These are phyloP conservation scores for Phytophthora idaei DNA, from an alignment of 352 stramenopile genomes.

Conservation along the genomic window DNA sequence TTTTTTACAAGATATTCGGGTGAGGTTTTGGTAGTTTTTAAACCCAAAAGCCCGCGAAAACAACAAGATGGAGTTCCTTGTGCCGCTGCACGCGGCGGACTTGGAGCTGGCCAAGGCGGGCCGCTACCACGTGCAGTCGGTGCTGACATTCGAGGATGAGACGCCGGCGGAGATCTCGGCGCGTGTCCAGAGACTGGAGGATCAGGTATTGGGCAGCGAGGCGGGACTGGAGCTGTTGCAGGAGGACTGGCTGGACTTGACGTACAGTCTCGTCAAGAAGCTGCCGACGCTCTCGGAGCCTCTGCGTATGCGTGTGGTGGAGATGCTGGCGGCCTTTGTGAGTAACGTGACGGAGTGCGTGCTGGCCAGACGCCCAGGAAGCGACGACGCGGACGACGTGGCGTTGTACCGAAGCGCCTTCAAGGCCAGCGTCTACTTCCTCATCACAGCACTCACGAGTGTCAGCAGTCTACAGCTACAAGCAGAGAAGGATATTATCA, in stretches of 20 bases:
- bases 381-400: conserved; percentile 54
- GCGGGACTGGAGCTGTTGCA: conserved; percentile 59
- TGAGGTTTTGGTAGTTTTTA: neutral
- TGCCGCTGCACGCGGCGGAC: conserved; percentile 77
- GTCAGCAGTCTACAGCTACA: conserved; percentile 58
- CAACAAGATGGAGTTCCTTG: conserved; percentile 68
- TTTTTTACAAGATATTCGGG: too few relatives aligned
- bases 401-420: conserved; percentile 57
- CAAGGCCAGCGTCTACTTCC: conserved; percentile 75
- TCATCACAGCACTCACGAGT: conserved; percentile 62
- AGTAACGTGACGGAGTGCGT: conserved; percentile 64
- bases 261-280: conserved; percentile 80
- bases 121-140: conserved; percentile 68
- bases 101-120: conserved; percentile 74
- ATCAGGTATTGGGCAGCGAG: conserved; percentile 62
- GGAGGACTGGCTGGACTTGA: conserved; percentile 68
- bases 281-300: conserved; percentile 51
- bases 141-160: conserved; percentile 62
- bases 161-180: conserved; percentile 49
- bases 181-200: conserved; percentile 55
- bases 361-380: conserved; percentile 33
- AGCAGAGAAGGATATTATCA: conserved; percentile 68
- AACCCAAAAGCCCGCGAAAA: neutral
- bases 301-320: conserved; percentile 67
- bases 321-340: conserved; percentile 68